These are phyloP conservation scores for Vitis hybrid DNA, from an alignment of 177 flowering plant genomes.

Conservation along the genomic window DNA sequence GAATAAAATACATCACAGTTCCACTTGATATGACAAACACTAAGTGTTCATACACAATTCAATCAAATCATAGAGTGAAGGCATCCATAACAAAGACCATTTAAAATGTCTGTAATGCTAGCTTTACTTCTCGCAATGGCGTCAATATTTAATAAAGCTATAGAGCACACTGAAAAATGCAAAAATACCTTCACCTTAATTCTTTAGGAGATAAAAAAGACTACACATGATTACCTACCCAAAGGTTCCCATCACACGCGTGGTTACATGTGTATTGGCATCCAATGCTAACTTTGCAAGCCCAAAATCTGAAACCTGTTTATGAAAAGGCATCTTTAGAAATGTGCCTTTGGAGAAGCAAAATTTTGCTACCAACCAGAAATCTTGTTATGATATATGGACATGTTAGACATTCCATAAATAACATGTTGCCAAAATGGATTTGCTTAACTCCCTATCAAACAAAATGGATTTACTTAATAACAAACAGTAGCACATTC, in stretches of 20 bases:
- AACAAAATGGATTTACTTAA: no score
- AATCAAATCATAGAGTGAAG: neutral
- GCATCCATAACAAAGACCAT: neutral
- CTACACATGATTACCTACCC: constrained; percentile 39
- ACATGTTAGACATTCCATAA: no score
- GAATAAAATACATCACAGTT: neutral
- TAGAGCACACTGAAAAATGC: neutral
- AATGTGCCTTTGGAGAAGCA: neutral
- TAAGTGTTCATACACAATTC: neutral
- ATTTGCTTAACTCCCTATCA: no score
- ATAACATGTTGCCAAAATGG: no score
- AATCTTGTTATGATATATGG: no score
- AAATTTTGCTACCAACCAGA: neutral
- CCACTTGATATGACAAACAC: neutral
- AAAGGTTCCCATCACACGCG: constrained; percentile 83
- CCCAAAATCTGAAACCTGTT: constrained; percentile 78
- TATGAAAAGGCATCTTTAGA: constrained; percentile 1
- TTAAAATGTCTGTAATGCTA: neutral
- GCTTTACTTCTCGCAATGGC: neutral
- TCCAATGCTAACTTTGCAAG: constrained; percentile 69
- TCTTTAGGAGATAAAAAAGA: neutral
- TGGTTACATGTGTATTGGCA: constrained; percentile 58
- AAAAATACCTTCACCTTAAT: neutral
- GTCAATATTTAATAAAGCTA: neutral
- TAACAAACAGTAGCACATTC: no score